Conservation (phyloP, 345 rosid genomes). For the Gossypium mustelinum region DNA sequence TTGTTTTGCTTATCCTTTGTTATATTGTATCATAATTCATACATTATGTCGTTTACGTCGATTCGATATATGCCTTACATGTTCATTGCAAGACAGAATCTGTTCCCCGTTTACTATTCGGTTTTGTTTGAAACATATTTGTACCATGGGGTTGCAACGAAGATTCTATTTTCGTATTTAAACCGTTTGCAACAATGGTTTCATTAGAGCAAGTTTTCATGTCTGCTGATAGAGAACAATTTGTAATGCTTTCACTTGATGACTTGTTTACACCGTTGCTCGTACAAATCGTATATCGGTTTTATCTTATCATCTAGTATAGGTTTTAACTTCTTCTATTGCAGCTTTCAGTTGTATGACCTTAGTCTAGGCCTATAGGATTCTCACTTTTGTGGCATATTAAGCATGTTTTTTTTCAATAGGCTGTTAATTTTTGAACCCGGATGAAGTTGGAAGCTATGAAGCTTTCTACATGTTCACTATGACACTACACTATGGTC, state of each 20-base stretch:
- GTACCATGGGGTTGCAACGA: background rate
- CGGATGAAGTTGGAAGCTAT: background rate
- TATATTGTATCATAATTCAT: too few species aligned
- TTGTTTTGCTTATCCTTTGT: too few species aligned
- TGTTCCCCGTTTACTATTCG: too few species aligned
- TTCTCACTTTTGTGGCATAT: background rate
- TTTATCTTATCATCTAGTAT: background rate
- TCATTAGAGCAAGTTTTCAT: background rate
- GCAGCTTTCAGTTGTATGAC: background rate
- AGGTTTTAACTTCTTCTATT: background rate
- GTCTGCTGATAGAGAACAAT: background rate
- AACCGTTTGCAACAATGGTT: background rate
- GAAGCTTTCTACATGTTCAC: background rate
- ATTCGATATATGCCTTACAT: too few species aligned
- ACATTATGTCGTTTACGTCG: too few species aligned
- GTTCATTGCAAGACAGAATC: too few species aligned
- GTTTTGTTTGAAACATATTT: too few species aligned
- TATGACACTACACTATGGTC: too few species aligned
- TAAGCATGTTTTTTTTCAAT: too few species aligned
- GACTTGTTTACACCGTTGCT: background rate
- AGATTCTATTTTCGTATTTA: background rate
- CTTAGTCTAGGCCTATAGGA: too few species aligned
- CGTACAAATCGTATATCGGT: background rate
- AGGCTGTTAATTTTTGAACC: too few species aligned
- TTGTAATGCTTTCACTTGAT: background rate